phyloP scores from a whole-genome alignment of 345 rosid genomes.

The Passiflora organensis region DNA sequence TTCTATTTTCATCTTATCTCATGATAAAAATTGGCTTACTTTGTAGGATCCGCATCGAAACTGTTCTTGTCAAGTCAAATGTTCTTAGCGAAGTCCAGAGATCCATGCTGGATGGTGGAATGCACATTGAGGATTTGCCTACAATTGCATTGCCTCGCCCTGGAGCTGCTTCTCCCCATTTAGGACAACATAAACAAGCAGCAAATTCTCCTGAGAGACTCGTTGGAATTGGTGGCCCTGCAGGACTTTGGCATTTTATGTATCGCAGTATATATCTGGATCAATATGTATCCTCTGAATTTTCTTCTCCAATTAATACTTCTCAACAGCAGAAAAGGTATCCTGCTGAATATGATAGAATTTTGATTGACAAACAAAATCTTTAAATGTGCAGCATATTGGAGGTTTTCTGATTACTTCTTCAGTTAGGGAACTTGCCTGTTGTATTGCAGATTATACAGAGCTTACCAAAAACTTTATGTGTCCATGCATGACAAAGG shows the following conservation, averaged over 20 bases:
- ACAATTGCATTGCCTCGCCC: slow-evolving; percentile 50
- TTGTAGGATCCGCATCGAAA: slow-evolving; percentile 72
- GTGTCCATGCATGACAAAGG: slow-evolving; percentile 88
- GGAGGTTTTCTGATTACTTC: not conserved
- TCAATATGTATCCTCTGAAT: slow-evolving; percentile 88
- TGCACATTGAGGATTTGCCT: slow-evolving; percentile 87
- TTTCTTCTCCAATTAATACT: slow-evolving; percentile 72
- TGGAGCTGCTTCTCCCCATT: slow-evolving; percentile 37
- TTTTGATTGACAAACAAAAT: not conserved
- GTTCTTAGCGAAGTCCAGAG: slow-evolving; percentile 85
- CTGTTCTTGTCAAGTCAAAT: slow-evolving; percentile 75
- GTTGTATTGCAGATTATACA: slow-evolving; percentile 61
- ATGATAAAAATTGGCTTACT: slow-evolving; percentile 15
- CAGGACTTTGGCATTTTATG: slow-evolving; percentile 97
- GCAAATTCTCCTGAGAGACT: slow-evolving; percentile 46
- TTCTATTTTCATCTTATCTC: not conserved
- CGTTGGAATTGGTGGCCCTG: slow-evolving; percentile 81
- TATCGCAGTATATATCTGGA: slow-evolving; percentile 93
- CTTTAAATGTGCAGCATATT: not conserved
- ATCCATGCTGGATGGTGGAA: slow-evolving; percentile 85
- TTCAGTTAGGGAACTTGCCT: slow-evolving; percentile 8
- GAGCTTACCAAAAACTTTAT: slow-evolving; percentile 87
- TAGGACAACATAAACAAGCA: slow-evolving; percentile 38
- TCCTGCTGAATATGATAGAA: slow-evolving; percentile 2
- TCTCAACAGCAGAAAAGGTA: slow-evolving; percentile 81